Evolutionary conservation across 2,329 filamentous ascomycete genomes (phyloP).

Genomic region (Didymella arachidicola): DNA sequence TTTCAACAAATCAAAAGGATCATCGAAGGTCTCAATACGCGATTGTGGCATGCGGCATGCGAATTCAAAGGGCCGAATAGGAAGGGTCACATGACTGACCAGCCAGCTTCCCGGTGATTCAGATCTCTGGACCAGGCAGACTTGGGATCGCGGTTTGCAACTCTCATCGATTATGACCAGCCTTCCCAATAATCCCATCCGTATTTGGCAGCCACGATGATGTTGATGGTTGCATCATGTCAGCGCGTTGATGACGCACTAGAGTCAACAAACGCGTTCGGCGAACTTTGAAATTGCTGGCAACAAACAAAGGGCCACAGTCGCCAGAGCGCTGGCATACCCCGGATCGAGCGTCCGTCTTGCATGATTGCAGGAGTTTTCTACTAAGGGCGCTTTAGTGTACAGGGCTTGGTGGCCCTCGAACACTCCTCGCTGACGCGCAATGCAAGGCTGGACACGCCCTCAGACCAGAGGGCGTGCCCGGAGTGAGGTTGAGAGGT

Average conservation of each 20-base stretch:
- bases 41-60: background rate
- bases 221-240: slow-evolving; percentile 21
- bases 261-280: slow-evolving; percentile 24
- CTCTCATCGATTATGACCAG: background rate
- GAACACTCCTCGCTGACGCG: slow-evolving; percentile 1
- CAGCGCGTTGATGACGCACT: slow-evolving; percentile 22
- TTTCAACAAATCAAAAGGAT: background rate
- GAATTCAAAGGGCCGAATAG: background rate
- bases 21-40: background rate
- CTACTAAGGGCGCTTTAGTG: background rate
- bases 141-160: background rate
- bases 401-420: slow-evolving; percentile 3
- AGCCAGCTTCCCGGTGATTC: slow-evolving; percentile 4
- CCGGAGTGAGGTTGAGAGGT: background rate
- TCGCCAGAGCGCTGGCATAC: slow-evolving; percentile 6
- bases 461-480: background rate
- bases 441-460: slow-evolving; percentile 10
- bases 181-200: background rate
- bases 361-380: slow-evolving; percentile 5
- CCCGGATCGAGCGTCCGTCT: slow-evolving; percentile 5
- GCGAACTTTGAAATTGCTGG: slow-evolving; percentile 14
- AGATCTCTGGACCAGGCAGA: background rate
- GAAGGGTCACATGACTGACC: background rate
- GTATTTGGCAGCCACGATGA: background rate
- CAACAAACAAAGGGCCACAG: slow-evolving; percentile 17